Conservation (phyloP, 768 basidiomycete genomes). For the Termitomyces sp. region DNA sequence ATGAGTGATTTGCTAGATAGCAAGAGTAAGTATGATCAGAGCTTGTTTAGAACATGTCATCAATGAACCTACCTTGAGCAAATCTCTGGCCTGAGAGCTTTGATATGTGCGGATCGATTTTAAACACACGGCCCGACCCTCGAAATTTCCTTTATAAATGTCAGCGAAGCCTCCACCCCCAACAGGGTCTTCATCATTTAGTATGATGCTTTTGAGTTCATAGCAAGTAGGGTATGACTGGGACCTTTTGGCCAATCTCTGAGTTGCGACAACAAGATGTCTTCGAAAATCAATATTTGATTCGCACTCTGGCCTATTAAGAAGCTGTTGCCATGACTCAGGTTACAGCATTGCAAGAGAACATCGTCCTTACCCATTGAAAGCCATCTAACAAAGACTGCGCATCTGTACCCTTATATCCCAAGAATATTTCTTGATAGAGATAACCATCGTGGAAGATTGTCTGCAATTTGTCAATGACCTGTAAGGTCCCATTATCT, state of each 20-base stretch:
- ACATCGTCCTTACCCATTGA: not conserved
- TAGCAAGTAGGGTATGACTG: constrained; percentile 5
- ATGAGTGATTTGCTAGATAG: constrained; percentile 3
- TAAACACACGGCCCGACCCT: not conserved
- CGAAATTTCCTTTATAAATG: constrained; percentile 1
- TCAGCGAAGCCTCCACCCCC: constrained; percentile 9
- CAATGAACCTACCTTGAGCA: not conserved
- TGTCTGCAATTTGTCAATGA: not conserved
- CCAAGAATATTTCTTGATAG: not conserved
- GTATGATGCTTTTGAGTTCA: not conserved
- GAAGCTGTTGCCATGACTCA: not conserved
- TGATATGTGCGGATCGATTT: constrained; percentile 7
- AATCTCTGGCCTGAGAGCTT: not conserved
- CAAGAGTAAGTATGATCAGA: not conserved
- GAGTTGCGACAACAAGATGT: constrained; percentile 7
- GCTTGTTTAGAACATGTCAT: not conserved
- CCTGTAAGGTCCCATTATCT: not conserved
- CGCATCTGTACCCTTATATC: not conserved
- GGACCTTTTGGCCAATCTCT: constrained; percentile 5
- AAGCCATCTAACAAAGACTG: not conserved
- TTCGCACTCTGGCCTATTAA: not conserved
- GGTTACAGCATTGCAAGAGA: not conserved
- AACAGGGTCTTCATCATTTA: not conserved
- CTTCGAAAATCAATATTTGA: not conserved
- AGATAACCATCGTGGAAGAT: not conserved